These are phyloP conservation scores for Platanus orientalis DNA, from an alignment of 164 flowering plant genomes.

Conservation along the genomic window DNA sequence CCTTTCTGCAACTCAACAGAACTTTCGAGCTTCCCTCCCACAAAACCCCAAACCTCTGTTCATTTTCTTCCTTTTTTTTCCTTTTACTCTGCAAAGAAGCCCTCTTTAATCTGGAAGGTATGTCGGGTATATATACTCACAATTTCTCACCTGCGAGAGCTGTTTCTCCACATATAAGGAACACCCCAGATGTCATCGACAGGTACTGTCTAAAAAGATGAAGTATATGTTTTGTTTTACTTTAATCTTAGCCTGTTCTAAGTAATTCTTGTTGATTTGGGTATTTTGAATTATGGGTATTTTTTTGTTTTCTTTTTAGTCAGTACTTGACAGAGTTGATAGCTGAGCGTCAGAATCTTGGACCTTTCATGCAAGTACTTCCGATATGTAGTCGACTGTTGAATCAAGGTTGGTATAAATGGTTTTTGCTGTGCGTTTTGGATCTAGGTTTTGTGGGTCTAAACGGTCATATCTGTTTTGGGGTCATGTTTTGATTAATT, in stretches of 20 bases:
- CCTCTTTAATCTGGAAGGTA: conserved; percentile 14
- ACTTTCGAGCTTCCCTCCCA: neutral
- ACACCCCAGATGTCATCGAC: conserved; percentile 53
- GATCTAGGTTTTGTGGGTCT: conserved; percentile 24
- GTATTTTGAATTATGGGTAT: neutral
- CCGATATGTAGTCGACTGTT: conserved; percentile 84
- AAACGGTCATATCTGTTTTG: neutral
- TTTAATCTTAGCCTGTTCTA: neutral
- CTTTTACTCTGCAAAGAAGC: neutral
- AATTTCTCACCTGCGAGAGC: conserved; percentile 94
- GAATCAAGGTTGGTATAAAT: conserved; percentile 66
- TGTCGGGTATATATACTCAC: conserved; percentile 81
- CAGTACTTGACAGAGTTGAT: conserved; percentile 89
- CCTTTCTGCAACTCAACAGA: conserved; percentile 21
- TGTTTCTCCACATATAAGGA: conserved; percentile 86
- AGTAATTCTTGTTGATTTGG: conserved; percentile 3
- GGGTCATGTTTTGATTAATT: conserved; percentile 4
- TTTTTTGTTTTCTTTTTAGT: conserved; percentile 31
- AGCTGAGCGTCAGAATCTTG: conserved; percentile 89
- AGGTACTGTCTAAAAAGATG: conserved; percentile 36
- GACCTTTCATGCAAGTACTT: conserved; percentile 90
- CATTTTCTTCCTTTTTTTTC: neutral
- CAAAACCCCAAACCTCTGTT: neutral
- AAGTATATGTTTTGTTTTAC: neutral
- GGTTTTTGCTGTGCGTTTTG: neutral